Conservation (phyloP, 2,329 filamentous ascomycete species). For the Cladorrhinum sp. region DNA sequence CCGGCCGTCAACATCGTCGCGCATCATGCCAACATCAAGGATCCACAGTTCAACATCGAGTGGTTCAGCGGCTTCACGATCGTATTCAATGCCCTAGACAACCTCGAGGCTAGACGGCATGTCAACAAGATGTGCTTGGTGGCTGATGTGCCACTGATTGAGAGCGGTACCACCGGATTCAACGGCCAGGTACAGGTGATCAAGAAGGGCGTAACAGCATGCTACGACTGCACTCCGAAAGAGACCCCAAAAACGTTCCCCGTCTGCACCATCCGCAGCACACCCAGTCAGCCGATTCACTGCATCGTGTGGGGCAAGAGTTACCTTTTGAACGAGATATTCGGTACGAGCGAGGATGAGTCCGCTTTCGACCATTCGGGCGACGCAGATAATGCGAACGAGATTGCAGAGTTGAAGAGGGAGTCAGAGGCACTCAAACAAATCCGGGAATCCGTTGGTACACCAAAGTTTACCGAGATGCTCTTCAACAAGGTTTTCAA, state of each 20-base stretch:
- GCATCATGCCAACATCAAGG: constrained; percentile 94
- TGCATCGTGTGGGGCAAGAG: constrained; percentile 99
- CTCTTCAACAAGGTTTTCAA: constrained; percentile 94
- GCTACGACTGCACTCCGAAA: constrained; percentile 92
- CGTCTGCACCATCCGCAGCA: constrained; percentile 95
- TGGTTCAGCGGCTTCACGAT: constrained; percentile 84
- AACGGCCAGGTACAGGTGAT: constrained; percentile 98
- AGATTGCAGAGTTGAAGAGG: constrained; percentile 82
- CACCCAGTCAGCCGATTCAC: constrained; percentile 92
- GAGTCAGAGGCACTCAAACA: constrained; percentile 81
- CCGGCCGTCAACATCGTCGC: constrained; percentile 82
- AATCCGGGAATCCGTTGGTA: constrained; percentile 79
- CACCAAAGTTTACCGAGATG: constrained; percentile 68
- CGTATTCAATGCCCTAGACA: constrained; percentile 97
- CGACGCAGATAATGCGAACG: constrained; percentile 76
- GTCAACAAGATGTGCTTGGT: constrained; percentile 97
- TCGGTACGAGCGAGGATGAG: constrained; percentile 86
- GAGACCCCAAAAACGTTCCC: constrained; percentile 89
- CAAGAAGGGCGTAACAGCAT: constrained; percentile 85
- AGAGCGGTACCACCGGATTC: constrained; percentile 96
- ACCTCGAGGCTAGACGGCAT: constrained; percentile 87
- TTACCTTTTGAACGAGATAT: constrained; percentile 92
- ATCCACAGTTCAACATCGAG: constrained; percentile 75
- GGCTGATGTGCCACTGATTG: constrained; percentile 83
- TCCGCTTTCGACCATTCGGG: constrained; percentile 75